Evolutionary conservation across 331 rosid genomes (phyloP), one percentile per base, ranked within the genome.

Genomic region (Rhamnella rubrinervis): DNA sequence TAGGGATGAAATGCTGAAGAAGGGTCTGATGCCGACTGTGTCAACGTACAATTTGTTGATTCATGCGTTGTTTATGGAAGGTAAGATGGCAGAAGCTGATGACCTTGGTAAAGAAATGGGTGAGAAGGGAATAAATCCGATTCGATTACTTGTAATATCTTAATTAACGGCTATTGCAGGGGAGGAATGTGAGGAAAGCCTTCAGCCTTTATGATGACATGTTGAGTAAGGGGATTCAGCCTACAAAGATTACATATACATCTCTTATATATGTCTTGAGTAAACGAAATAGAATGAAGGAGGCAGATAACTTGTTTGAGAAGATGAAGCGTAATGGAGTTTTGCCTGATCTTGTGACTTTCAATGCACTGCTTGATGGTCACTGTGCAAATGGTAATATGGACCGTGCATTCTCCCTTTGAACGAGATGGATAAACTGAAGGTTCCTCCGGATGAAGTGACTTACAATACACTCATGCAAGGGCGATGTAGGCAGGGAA

Each of bases 391-490:
- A 85, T 31, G 85, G 91, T 65, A 81, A 81, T 60, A 65, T 85
- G 25, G 87, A 68, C 35, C 74, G 83, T 23, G 92, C 89, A 64
- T 77, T 89, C 79, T 71, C 78, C 18, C 81, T 89, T 81, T 93
- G 76, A 72, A 79, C 61, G 93, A 86, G 82, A 93, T 88, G 96
- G 88, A 90, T 64, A 71, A 46, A 64, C 80, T 75, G 88, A 84
- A 82, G 83, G 79, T 89, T 70, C 61, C 56, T 44, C 87, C 93
- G 1, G 96, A 92, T 77, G 96, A 83, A 76, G 85, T 92, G 82
- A 84, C 98, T 59, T 92, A 79, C 75, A 92, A 92, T 77, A 84
- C 95, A 58, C 83, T 92, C 75, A 92, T 92, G 96, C 96, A 89
- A 72, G 96, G 98, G 65, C 80, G 52, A 50, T 89, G 92, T 63